Evolutionary conservation across 345 rosid species (phyloP), one percentile per base, ranked within the genome.

Genomic region (Physaria fendleri): DNA sequence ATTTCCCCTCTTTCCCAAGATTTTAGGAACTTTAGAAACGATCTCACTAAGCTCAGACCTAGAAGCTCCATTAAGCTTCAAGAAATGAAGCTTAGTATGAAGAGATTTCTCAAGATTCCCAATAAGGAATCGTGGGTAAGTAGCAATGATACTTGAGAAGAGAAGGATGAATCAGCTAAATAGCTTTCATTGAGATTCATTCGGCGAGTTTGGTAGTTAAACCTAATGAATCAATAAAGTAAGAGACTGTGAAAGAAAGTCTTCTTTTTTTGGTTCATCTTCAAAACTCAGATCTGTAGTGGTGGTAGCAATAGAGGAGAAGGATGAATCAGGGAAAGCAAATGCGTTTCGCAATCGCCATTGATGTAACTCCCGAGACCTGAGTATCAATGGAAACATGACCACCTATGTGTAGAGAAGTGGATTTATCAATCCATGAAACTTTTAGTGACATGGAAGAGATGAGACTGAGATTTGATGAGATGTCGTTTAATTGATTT

Each of bases 31-130:
- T 9, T 27, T 18, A 2, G 62, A 52, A 14, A 79, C 28, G 3
- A 74, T 9, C 62, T 44, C 57, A 6, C 46, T 45, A 32, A 65
- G 29, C 10, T 53, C 77, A 30, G 72, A 59, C 12, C 30, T 67
- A 3, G 72, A 58, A 33, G 74, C 54, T 17, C 77, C 76, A n/a
- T 24, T 66, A 2, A 78, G 56, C 16, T 48, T 60, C 2, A 79
- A 24, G 18, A 66, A 73, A 43, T 76, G 61, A 1, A 76, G 51
- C 16, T 79, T 76, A 17, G 70, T 71, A 18, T 69, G 41, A 43
- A 74, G 74, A 27, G 61, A 47, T 18, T 56, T 65, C 59, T 65
- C 71, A 1, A 59, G 47, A 12, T 56, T 39, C 1, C 28, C 63
- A 1, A 44, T 0, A n/a, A 79, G 81, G 28, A 79, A 10, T 1